Evolutionary conservation across 352 stramenopile genomes (phyloP), one percentile per base, ranked within the genome.

Genomic region (Globisporangium paddicum): DNA sequence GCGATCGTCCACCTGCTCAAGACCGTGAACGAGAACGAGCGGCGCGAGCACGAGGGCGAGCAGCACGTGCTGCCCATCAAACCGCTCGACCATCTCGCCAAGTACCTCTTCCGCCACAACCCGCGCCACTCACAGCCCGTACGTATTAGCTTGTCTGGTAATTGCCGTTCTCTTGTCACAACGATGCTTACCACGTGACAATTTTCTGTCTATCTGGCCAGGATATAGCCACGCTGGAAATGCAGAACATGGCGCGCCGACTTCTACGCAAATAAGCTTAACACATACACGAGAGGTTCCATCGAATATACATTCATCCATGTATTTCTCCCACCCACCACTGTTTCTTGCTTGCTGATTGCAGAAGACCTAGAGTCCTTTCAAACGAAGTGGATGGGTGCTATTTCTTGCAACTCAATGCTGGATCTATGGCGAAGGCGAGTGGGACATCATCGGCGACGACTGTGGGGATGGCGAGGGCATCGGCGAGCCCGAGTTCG

Each of bases 51-150:
- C 40, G 68, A 86, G 7, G 66, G 58, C 28, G 69, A 82, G 57
- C 65, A 75, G 41, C 61, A 61, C 25, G 65, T 62, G 11, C 62
- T 70, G 23, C 57, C 63, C 16, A 77, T 90, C 53, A 69, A 77
- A 25, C 79, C 80, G 9, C 58, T 93, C 8, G 71, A 90, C 62
- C 78, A 90, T 58, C 63, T 90, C 25, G 79, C 80, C 46, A 77
- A 72, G 28, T 90, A 77, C 61, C 64, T 93, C 34, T 63, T 86
- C 38, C 76, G 82, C 14, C 74, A 86, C 28, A 92, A 92, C 46
- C 75, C 79, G n/a, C 66, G 69, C 21, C 70, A 87, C 42, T 56
- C 52, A 3, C 62, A 87, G 45, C 67, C 68, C 18, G 82, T 89
- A 64, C 6, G 78, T 70, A n/a, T n/a, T n/a, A 25, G 5, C 6